Evolutionary conservation across 345 rosid genomes (phyloP).

Genomic region (Syzygium grande): DNA sequence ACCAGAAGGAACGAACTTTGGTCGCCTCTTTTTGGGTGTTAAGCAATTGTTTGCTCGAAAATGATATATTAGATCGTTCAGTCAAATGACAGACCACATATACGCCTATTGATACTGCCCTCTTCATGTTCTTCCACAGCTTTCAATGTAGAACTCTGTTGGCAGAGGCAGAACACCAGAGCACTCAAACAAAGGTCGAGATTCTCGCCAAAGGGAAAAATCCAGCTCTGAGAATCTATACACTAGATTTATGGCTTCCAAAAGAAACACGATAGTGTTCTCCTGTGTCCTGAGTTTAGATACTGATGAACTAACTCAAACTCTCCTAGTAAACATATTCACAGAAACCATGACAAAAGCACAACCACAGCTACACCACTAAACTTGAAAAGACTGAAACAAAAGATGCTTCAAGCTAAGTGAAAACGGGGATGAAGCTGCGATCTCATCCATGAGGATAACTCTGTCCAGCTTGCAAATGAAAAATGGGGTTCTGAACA

Average conservation of each 20-base stretch:
- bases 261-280: background rate
- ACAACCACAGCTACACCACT: slow-evolving; percentile 20
- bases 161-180: background rate
- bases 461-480: slow-evolving; percentile 32
- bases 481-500: slow-evolving; percentile 31
- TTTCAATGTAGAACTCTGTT: background rate
- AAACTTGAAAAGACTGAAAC: slow-evolving; percentile 3
- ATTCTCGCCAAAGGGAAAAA: background rate
- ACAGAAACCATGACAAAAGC: background rate
- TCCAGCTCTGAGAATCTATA: slow-evolving; percentile 18
- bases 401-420: background rate
- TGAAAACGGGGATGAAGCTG: background rate
- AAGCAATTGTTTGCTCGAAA: background rate
- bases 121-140: background rate
- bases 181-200: background rate
- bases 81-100: background rate
- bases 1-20: background rate
- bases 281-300: background rate
- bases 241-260: slow-evolving; percentile 2
- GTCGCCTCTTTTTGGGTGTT: background rate
- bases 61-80: background rate
- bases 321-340: background rate
- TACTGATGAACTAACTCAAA: background rate
- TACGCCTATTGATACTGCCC: background rate
- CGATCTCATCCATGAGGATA: slow-evolving; percentile 37